Conservation (phyloP, 1,284 basidiomycete species). For the Microbotryum saponariae region DNA sequence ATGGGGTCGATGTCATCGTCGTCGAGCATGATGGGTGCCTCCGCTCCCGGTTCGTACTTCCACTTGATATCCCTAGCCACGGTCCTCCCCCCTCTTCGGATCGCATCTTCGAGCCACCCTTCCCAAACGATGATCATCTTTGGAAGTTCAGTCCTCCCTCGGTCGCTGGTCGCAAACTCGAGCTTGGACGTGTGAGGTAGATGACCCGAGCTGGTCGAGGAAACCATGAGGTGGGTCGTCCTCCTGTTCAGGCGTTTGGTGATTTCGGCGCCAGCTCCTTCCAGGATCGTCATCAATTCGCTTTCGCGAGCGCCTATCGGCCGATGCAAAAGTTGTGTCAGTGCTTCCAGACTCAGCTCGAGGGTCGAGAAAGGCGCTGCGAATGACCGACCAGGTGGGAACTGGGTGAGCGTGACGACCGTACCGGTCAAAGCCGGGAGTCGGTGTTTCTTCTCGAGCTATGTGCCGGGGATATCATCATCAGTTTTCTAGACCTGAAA, state of each 20-base stretch:
- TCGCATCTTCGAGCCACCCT: constrained; percentile 25
- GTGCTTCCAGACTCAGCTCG: too few relatives aligned
- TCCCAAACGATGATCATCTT: constrained; percentile 25
- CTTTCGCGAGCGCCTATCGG: constrained; percentile 3
- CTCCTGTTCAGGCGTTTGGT: constrained; percentile 9
- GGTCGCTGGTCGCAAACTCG: neutral
- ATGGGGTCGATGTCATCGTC: too few relatives aligned
- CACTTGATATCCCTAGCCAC: constrained; percentile 1
- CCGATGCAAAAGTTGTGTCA: constrained; percentile 5
- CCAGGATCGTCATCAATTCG: constrained; percentile 5
- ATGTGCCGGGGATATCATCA: neutral
- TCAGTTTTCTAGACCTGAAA: neutral
- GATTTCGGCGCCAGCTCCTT: constrained; percentile 23
- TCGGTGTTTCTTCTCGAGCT: constrained; percentile 53
- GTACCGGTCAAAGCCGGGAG: constrained; percentile 60
- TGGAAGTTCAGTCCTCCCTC: neutral
- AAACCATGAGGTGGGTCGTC: constrained; percentile 34
- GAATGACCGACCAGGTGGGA: constrained; percentile 15
- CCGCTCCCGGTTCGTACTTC: neutral
- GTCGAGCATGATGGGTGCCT: constrained; percentile 7
- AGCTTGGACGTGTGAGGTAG: constrained; percentile 11
- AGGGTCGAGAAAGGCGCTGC: neutral
- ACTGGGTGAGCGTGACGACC: constrained; percentile 53
- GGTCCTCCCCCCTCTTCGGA: constrained; percentile 2
- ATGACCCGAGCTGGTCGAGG: constrained; percentile 28